phyloP scores from a whole-genome alignment of 345 rosid genomes.

The Euphorbia peplus region DNA sequence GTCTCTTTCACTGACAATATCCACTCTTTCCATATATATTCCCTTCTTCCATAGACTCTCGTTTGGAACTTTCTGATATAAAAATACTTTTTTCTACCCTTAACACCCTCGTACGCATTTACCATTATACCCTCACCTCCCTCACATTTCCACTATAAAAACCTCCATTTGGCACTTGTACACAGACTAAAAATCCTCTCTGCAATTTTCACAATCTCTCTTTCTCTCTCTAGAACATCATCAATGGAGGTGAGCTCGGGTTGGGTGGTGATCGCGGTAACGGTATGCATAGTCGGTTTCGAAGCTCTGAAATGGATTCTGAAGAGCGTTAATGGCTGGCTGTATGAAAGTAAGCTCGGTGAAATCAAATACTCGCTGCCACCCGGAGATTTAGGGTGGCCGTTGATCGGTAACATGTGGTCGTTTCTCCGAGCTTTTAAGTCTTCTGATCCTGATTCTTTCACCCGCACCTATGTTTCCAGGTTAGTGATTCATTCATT shows the following conservation, averaged over 20 bases:
- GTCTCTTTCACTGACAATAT: no score
- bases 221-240: background rate
- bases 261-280: constrained; percentile 17
- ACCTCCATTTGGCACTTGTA: no score
- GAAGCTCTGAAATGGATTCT: constrained; percentile 41
- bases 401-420: constrained; percentile 84
- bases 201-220: background rate
- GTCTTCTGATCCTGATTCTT: constrained; percentile 67
- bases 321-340: constrained; percentile 48
- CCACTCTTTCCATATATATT: no score
- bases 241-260: constrained; percentile 9
- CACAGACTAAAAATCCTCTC: no score
- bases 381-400: constrained; percentile 90
- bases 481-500: constrained; percentile 45
- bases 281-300: background rate
- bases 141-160: no score
- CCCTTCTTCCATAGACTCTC: no score
- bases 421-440: constrained; percentile 78
- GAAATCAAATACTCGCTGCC: constrained; percentile 49
- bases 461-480: constrained; percentile 34
- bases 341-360: constrained; percentile 55
- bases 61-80: no score
- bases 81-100: no score
- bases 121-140: no score
- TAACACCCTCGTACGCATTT: no score